Evolutionary conservation across 2,329 filamentous ascomycete genomes (phyloP).

Genomic region (Neoscytalidium dimidiatum): DNA sequence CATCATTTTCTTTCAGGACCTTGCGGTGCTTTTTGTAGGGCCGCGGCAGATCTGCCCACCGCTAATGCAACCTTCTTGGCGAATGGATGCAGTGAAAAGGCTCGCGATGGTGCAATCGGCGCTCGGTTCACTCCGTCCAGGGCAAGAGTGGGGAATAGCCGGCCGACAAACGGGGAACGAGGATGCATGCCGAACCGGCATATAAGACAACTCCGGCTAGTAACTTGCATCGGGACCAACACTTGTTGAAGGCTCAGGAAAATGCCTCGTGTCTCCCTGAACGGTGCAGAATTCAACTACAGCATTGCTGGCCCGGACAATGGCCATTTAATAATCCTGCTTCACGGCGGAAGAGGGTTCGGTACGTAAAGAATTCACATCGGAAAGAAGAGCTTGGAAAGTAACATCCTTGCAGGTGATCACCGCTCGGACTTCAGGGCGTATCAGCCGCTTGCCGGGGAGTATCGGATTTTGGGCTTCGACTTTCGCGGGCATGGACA

Average conservation of each 20-base stretch:
- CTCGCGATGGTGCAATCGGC: constrained; percentile 15
- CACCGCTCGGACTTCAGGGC: constrained; percentile 38
- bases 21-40: constrained; percentile 4
- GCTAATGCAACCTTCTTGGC: background rate
- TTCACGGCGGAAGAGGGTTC: constrained; percentile 42
- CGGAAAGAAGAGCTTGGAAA: background rate
- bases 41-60: background rate
- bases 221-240: background rate
- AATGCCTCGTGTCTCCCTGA: constrained; percentile 21
- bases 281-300: constrained; percentile 38
- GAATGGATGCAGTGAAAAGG: background rate
- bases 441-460: constrained; percentile 32
- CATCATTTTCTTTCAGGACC: background rate
- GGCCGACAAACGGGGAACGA: background rate
- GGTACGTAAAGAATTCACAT: constrained; percentile 23
- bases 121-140: background rate
- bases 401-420: constrained; percentile 27
- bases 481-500: constrained; percentile 41
- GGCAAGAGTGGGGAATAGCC: constrained; percentile 11
- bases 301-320: constrained; percentile 31
- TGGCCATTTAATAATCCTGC: constrained; percentile 39
- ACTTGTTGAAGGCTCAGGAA: background rate
- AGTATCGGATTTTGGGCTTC: constrained; percentile 38
- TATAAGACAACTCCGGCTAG: background rate
- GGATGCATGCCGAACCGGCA: constrained; percentile 2